Base-by-base conservation (phyloP, 257 asterid species). In the Linaria vulgaris region DNA sequence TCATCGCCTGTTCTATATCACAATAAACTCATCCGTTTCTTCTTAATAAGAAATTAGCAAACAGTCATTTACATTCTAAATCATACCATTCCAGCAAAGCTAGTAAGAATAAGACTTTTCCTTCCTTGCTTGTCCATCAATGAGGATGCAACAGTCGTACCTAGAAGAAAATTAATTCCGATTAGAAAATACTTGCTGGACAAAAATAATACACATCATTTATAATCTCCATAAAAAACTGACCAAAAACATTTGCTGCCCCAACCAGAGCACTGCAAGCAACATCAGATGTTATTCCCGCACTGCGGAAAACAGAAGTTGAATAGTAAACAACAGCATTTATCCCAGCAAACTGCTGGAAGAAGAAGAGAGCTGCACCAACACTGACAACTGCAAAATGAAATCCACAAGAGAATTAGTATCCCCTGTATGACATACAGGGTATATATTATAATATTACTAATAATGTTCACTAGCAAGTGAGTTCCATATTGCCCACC, bases 211-310 rank as follows among this genome's bases (percentile, higher is more conserved):
- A 47, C 14, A 58, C 1, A 10, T 60, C 30, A 39, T 23, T 17
- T 49, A 63, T 47, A 59, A 59, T 12, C 22, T 20, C 46, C 50
- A 54, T 17, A 37, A 30, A 64, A 63, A 45, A 73, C 97, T 79
- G 63, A 92, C 98, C 98, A 67, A 92, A 68, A 66, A 92, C 98
- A 60, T 92, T 92, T 60, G 97, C 79, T 19, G 98, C 94, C 58
- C 98, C 98, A 73, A 92, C 98, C 43, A 92, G 79, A 75, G 97
- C 96, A 72, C 95, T 92, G 57, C 96, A 96, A 56, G 97, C 96
- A 65, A 92, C 85, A 73, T 92, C 96, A 51, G 98, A 92, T 67
- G 91, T 63, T 68, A 92, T 79, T 71, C 98, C 98, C 73, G 94
- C 97, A 71, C 88, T 84, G 12, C 95, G 95, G 83, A 92, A 92